Base-by-base conservation (phyloP, 1,284 basidiomycete genomes). In the Leccinum solheimii region DNA sequence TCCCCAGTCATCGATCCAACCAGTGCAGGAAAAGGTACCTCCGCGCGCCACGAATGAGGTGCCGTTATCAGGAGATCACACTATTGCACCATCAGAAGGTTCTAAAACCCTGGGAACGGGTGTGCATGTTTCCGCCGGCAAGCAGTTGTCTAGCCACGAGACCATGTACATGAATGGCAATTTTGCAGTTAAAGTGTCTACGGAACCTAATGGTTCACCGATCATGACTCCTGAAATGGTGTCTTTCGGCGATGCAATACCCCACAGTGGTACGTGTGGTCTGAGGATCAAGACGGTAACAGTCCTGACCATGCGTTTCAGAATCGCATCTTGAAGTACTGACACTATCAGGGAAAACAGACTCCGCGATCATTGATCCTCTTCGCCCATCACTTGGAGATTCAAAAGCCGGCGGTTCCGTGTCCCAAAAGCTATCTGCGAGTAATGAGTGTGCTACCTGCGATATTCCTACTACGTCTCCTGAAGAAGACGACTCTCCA, bases 11-110 rank as follows among this genome's bases (percentile, higher is more conserved):
- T 69, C 63, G 64, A 69, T 66, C 62, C 66, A 64, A 63, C 59
- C 64, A 58, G 64, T 72, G 71, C 69, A 64, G 30, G 62, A 69
- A 60, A 70, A 70, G 66, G 56, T 58, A 60, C 55, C 23, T 11
- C 3, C 51, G 38, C 23, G 52, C 57, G 50, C 61, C 61, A 52
- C 59, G 60, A 67, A 64, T 21, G 55, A 62, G 36, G 53, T 63
- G 50, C 56, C 58, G 61, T 65, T 51, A 60, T 57, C 57, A 45
- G 43, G 48, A 4, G 43, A 60, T 64, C 58, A 54, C 32, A 56
- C 51, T 16, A 60, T 61, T 58, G 49, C 57, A 65, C 56, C 51
- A 56, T 63, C 50, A 54, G 71, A 73, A 69, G 30, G 26, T 61
- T 67, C 69, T 30, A 55, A 62, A 57, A 57, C 49, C 67, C 57